Conservation (phyloP, 305 asterid species). For the Coffea humblotiana region DNA sequence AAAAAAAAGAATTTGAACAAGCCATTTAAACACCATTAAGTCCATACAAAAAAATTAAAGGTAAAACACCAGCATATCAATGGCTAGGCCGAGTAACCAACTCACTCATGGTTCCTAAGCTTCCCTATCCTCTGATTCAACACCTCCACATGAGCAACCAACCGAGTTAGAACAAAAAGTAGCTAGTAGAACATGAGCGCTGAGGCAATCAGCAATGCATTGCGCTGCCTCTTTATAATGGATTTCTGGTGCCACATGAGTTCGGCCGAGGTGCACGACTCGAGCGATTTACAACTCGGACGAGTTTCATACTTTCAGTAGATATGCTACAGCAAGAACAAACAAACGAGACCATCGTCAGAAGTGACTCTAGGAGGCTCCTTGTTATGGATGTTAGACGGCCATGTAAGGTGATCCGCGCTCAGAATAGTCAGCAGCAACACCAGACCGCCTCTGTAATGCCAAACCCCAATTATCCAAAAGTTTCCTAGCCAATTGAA, state of each 20-base stretch:
- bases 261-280: slow-evolving; percentile 35
- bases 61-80: not conserved
- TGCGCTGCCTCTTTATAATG: slow-evolving; percentile 40
- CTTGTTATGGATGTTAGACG: not conserved
- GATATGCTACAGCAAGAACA: slow-evolving; percentile 41
- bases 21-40: not conserved
- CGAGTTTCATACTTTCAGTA: slow-evolving; percentile 54
- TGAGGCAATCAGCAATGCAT: slow-evolving; percentile 41
- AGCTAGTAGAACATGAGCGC: too few relatives aligned
- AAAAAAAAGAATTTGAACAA: too few relatives aligned
- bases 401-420: not conserved
- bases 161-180: too few relatives aligned
- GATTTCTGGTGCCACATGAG: slow-evolving; percentile 45
- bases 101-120: slow-evolving; percentile 29
- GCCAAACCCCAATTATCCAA: too few relatives aligned
- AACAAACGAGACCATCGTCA: slow-evolving; percentile 39
- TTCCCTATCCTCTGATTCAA: slow-evolving; percentile 39
- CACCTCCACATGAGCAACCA: too few relatives aligned
- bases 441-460: not conserved
- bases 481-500: too few relatives aligned
- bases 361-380: slow-evolving; percentile 30
- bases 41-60: too few relatives aligned
- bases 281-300: slow-evolving; percentile 34
- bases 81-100: not conserved
- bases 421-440: slow-evolving; percentile 31